Base-by-base conservation (phyloP, 1,284 basidiomycete species). In the Butyriboletus appendiculatus region DNA sequence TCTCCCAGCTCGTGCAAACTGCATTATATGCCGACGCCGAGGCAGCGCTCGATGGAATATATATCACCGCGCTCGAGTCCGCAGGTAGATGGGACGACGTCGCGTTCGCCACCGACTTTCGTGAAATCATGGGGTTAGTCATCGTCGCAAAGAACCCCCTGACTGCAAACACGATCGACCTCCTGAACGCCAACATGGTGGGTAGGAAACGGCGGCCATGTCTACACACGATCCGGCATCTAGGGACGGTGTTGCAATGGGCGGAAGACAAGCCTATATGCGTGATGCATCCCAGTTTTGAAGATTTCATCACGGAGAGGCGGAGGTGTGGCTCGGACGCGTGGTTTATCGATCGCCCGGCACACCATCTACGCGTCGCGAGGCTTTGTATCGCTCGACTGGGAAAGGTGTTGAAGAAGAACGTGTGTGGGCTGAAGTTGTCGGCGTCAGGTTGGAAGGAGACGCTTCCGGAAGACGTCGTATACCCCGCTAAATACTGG, bases 231-330 rank as follows among this genome's bases (percentile, higher is more conserved):
- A 61, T 68, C 51, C 54, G 58, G 26, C 59, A 65, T 55, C 45
- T 72, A 0, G 59, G 61, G 16, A 58, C 58, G 26, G 60, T 72
- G 12, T 43, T 72, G 46, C 70, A 63, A 28, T 69, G 67, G 66
- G 55, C 59, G 0, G 53, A 64, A 35, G 59, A 64, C 34, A 54
- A 57, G 38, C 70, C 70, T 33, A 64, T 72, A 47, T 63, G 55
- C n/a, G 60, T 70, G 5, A 67, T 69, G 61, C 67, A 69, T 45
- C 70, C 67, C 1, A 70, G 69, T 20, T 72, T 72, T 35, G 58
- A 54, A 6, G 67, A 72, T 47, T 69, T 71, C 26, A 57, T 69
- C 47, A 70, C 68, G 22, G 68, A 69, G 42, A 57, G 35, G 39
- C 53, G 58, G 28, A 57, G 70, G 8, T 70, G 69, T 45, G 53